A percentile compares a stretch with the other conserved stretches of the same genome.
Conservation (phyloP, 352 stramenopile genomes). For the Phytophthora idaei region DNA sequence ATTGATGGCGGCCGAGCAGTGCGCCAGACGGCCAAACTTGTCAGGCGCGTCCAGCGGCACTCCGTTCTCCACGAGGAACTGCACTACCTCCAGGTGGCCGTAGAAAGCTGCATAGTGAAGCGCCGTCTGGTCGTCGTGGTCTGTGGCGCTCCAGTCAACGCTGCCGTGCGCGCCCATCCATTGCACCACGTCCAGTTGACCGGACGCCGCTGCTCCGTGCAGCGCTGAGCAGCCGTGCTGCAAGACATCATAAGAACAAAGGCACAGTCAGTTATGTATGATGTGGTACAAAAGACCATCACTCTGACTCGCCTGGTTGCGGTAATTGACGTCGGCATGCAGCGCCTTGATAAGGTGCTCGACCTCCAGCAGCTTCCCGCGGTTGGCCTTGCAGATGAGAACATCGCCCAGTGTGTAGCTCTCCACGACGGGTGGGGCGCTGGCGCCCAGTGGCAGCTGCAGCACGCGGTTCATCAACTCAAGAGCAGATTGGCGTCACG, state of each 20-base stretch:
- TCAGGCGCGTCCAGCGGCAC: constrained; percentile 82
- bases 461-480: constrained; percentile 61
- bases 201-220: constrained; percentile 74
- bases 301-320: constrained; percentile 66
- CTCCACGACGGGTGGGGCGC: constrained; percentile 55
- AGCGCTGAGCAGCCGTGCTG: constrained; percentile 86
- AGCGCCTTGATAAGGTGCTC: constrained; percentile 76
- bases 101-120: constrained; percentile 90
- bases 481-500: constrained; percentile 20
- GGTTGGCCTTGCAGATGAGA: constrained; percentile 85
- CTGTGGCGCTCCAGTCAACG: constrained; percentile 65
- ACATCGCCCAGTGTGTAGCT: constrained; percentile 88
- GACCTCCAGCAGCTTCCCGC: constrained; percentile 83
- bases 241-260: constrained; percentile 1
- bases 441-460: constrained; percentile 63
- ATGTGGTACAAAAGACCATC: not conserved
- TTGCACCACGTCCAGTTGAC: constrained; percentile 83
- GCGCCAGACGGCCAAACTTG: constrained; percentile 83
- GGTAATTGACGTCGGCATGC: constrained; percentile 85
- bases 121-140: constrained; percentile 84
- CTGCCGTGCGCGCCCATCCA: constrained; percentile 69
- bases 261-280: constrained; percentile 8
- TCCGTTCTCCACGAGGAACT: constrained; percentile 81
- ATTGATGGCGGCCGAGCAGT: constrained; percentile 87
- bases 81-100: constrained; percentile 86